Evolutionary conservation across 805 yeast genomes (phyloP), one percentile per base, ranked within the genome.

Genomic region (Wickerhamiella azyma): DNA sequence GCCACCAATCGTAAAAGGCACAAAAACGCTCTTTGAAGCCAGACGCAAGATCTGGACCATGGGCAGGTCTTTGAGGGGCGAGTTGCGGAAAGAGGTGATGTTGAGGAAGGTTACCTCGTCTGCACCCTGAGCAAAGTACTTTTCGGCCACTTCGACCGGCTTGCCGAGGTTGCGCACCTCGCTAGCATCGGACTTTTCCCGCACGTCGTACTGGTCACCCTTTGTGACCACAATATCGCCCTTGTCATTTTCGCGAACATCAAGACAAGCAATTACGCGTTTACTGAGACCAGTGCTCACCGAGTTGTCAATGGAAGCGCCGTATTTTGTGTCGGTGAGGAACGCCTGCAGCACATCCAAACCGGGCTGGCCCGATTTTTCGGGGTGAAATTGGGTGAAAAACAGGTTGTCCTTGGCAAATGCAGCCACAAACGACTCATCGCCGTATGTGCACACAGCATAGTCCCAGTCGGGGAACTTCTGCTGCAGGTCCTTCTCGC

Each of bases 321-420:
- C 55, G 26, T 61, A 37, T 49, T 65, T 67, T 9, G 63, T 57
- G 24, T 71, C 72, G 33, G 70, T 71, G 54, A 92, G 66, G 59
- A 92, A 92, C 24, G 83, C 74, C 48, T 72, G 72, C 48, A 92
- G 72, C 9, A 89, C 76, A 50, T 74, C 72, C 39, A 92, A 67
- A 41, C 99, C 99, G 4, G 95, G 94, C 18, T 68, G 59, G 10
- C 98, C 98, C 3, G 96, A 85, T 63, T 92, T 92, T 60, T 92
- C 99, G n/a, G 99, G 99, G 64, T 92, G 99, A 64, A 92, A 92
- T 63, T 92, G 99, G 1, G 97, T 92, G 37, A 96, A 95, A 64
- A 92, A 84, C 9, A 89, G 68, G 52, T 85, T 88, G 49, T 72
- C 85, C 57, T 72, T 80, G 26, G 78, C 61, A 41, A 88, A 61